Conservation (phyloP, 768 basidiomycete species). For the Tricholoma saponaceum region DNA sequence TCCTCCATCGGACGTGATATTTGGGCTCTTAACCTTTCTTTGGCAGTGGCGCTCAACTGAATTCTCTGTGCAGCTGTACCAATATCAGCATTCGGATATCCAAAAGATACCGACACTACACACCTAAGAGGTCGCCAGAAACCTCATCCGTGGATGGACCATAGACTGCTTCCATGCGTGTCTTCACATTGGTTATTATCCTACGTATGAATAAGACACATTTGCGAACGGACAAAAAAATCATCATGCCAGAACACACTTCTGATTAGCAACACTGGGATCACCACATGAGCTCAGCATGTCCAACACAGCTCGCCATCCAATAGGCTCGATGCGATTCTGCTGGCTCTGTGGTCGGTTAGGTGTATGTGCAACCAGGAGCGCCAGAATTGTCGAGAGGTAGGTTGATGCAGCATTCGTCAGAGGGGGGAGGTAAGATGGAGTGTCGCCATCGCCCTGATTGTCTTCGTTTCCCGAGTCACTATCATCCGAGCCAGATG, state of each 20-base stretch:
- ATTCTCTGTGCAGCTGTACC: slow-evolving; percentile 7
- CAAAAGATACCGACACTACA: neutral
- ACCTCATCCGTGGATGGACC: neutral
- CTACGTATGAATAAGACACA: slow-evolving; percentile 10
- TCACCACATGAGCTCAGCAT: slow-evolving; percentile 40
- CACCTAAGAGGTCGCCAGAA: slow-evolving; percentile 9
- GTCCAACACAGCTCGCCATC: slow-evolving; percentile 62
- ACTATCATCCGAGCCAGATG: neutral
- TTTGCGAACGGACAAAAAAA: neutral
- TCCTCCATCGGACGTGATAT: slow-evolving; percentile 3
- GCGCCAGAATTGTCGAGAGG: slow-evolving; percentile 48
- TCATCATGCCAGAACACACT: slow-evolving; percentile 23
- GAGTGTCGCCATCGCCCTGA: slow-evolving; percentile 21
- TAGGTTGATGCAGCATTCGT: slow-evolving; percentile 39
- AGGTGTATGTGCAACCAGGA: slow-evolving; percentile 54
- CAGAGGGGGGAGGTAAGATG: slow-evolving; percentile 32
- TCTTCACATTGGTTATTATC: slow-evolving; percentile 16
- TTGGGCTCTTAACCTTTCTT: slow-evolving; percentile 6
- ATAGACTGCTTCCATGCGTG: slow-evolving; percentile 16
- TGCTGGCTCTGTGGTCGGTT: slow-evolving; percentile 56
- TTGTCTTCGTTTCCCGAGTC: slow-evolving; percentile 10
- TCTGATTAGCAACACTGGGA: slow-evolving; percentile 28
- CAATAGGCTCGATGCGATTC: slow-evolving; percentile 56
- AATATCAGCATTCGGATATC: slow-evolving; percentile 4
- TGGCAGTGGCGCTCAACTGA: slow-evolving; percentile 6